Percentiles rank a stretch among this genome's conserved stretches.
Conservation (phyloP, 129 eudicot genomes). For the Lactuca saligna region DNA sequence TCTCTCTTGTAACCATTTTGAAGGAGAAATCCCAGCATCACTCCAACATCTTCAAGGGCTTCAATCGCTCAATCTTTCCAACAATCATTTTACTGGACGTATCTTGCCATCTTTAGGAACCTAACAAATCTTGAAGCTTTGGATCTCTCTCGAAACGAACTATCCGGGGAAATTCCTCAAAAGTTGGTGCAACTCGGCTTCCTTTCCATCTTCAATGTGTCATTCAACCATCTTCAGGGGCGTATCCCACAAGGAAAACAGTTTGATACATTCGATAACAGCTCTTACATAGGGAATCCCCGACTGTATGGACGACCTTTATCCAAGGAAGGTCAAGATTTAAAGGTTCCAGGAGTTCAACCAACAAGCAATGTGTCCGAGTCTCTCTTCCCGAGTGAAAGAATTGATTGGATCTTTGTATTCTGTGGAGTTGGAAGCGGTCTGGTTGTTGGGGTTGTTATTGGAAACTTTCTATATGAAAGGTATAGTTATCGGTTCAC, state of each 20-base stretch:
- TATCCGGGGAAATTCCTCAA: slow-evolving; percentile 22
- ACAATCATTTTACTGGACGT: not conserved
- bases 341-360: not conserved
- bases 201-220: slow-evolving; percentile 16
- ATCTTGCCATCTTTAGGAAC: not conserved
- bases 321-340: not conserved
- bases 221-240: slow-evolving; percentile 12
- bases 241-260: not conserved
- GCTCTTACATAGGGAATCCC: not conserved
- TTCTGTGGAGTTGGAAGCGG: slow-evolving; percentile 12
- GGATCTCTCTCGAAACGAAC: slow-evolving; percentile 16
- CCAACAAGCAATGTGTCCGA: not conserved
- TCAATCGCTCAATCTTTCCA: not conserved
- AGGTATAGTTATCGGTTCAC: too few relatives aligned
- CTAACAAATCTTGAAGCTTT: not conserved
- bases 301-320: not conserved
- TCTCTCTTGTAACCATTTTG: not conserved
- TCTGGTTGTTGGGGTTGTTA: not conserved
- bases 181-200: slow-evolving; percentile 11
- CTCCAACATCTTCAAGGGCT: not conserved
- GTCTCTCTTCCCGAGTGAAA: slow-evolving; percentile 1
- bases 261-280: not conserved
- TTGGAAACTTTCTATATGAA: not conserved
- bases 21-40: not conserved
- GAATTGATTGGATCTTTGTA: not conserved